phyloP scores from a whole-genome alignment of 108 stramenopile species.

The Cyclostephanos invisitatus region DNA sequence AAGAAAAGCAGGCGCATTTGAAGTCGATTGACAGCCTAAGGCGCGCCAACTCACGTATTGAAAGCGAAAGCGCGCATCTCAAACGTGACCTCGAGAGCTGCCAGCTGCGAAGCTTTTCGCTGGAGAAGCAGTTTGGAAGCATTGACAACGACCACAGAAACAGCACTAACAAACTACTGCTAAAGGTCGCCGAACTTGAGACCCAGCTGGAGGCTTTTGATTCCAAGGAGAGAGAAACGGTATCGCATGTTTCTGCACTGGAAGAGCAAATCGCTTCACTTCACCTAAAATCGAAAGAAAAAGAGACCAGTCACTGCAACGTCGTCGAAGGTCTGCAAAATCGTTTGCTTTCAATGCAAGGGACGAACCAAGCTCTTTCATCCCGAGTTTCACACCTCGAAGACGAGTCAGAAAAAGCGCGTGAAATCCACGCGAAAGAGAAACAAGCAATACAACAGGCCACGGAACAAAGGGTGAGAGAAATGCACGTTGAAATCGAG shows the following conservation, averaged over 20 bases:
- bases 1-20: conserved; percentile 13
- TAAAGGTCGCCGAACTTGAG: conserved; percentile 21
- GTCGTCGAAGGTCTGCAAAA: conserved; percentile 14
- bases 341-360: conserved; percentile 6
- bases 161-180: conserved; percentile 12
- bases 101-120: conserved; percentile 22
- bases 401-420: conserved; percentile 10
- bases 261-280: conserved; percentile 15
- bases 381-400: conserved; percentile 12
- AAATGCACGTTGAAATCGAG: conserved; percentile 24
- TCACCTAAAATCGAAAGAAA: conserved; percentile 20
- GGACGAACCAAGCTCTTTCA: conserved; percentile 13
- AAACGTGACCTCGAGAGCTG: conserved; percentile 34
- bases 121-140: conserved; percentile 10
- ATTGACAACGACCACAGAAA: conserved; percentile 16
- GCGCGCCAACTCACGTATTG: conserved; percentile 13
- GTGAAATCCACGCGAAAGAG: conserved; percentile 7
- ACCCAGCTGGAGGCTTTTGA: conserved; percentile 15
- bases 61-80: conserved; percentile 25
- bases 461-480: conserved; percentile 14
- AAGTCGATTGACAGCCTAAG: conserved; percentile 26
- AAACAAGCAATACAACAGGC: conserved; percentile 23
- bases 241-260: conserved; percentile 2
- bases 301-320: conserved; percentile 6
- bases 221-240: conserved; percentile 18